phyloP scores from a whole-genome alignment of 768 basidiomycete genomes.

The Naganishia antarctica region DNA sequence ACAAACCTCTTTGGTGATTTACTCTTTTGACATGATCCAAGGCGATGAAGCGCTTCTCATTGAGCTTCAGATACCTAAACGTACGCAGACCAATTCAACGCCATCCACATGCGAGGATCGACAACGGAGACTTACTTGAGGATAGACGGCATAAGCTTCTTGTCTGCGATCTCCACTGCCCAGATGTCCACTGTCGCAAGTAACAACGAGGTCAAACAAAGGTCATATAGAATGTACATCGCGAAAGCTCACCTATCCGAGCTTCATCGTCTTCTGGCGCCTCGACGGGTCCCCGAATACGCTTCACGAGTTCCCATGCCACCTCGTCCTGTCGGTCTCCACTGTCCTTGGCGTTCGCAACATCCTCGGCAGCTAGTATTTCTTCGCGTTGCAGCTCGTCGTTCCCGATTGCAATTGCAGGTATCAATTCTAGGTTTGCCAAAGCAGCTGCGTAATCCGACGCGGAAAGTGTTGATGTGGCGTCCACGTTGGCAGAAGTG shows the following conservation, averaged over 20 bases:
- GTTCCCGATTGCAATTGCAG: constrained; percentile 1
- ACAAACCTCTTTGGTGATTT: constrained; percentile 24
- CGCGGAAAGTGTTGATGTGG: not conserved
- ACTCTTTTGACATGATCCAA: constrained; percentile 43
- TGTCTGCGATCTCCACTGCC: constrained; percentile 36
- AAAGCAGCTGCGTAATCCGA: not conserved
- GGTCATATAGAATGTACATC: not conserved
- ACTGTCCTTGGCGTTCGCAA: not conserved
- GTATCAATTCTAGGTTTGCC: not conserved
- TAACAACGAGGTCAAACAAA: not conserved
- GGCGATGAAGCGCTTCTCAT: constrained; percentile 28
- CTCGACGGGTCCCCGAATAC: constrained; percentile 40
- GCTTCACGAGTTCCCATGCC: constrained; percentile 29
- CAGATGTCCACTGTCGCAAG: constrained; percentile 39
- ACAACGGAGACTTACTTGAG: constrained; percentile 34
- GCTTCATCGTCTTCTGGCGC: constrained; percentile 34
- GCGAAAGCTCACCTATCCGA: constrained; percentile 32
- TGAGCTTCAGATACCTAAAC: constrained; percentile 29
- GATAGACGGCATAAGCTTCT: constrained; percentile 34
- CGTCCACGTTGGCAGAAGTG: not conserved
- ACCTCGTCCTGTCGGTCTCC: not conserved
- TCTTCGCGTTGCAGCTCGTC: constrained; percentile 7
- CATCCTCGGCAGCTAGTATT: not conserved
- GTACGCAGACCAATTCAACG: too few relatives aligned
- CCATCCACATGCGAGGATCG: too few relatives aligned